Evolutionary conservation across 345 rosid genomes (phyloP).

Genomic region (Euphorbia lathyris): DNA sequence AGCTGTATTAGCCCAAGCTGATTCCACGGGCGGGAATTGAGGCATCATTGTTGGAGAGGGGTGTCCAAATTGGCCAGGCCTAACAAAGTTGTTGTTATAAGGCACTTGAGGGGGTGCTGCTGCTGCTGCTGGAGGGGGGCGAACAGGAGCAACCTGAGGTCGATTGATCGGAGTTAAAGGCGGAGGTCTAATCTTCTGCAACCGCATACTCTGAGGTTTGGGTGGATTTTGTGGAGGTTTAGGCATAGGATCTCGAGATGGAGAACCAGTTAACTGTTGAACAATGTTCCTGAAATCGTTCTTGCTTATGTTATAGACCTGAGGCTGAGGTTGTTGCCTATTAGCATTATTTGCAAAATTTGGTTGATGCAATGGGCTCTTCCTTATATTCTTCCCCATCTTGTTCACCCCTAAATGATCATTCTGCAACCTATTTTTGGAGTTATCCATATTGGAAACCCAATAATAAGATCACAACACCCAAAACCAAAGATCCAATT

Average conservation of each 20-base stretch:
- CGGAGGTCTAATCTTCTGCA: conserved; percentile 85
- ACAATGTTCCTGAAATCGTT: conserved; percentile 78
- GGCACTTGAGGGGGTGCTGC: conserved; percentile 18
- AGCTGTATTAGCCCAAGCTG: conserved; percentile 49
- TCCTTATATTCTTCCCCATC: conserved; percentile 72
- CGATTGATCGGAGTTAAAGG: conserved; percentile 66
- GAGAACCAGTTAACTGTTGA: conserved; percentile 89
- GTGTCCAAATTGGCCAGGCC: conserved; percentile 42
- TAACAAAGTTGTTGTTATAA: conserved; percentile 15
- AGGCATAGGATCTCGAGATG: conserved; percentile 56
- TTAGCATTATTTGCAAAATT: conserved; percentile 39
- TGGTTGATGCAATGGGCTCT: conserved; percentile 85
- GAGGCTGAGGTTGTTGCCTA: conserved; percentile 80
- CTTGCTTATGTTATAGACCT: conserved; percentile 93
- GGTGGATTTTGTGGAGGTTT: conserved; percentile 71
- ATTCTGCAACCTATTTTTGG: conserved; percentile 57
- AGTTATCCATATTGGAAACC: conserved; percentile 55
- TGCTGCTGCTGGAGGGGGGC: conserved; percentile 24
- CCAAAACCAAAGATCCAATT: background rate
- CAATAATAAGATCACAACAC: conserved; percentile 11
- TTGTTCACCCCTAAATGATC: conserved; percentile 88
- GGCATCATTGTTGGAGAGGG: conserved; percentile 41
- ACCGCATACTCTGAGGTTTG: conserved; percentile 68
- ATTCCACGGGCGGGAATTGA: conserved; percentile 35
- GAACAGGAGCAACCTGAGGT: conserved; percentile 44